Base-by-base conservation (phyloP, 345 rosid genomes). In the Erysimum cheiranthoides region DNA sequence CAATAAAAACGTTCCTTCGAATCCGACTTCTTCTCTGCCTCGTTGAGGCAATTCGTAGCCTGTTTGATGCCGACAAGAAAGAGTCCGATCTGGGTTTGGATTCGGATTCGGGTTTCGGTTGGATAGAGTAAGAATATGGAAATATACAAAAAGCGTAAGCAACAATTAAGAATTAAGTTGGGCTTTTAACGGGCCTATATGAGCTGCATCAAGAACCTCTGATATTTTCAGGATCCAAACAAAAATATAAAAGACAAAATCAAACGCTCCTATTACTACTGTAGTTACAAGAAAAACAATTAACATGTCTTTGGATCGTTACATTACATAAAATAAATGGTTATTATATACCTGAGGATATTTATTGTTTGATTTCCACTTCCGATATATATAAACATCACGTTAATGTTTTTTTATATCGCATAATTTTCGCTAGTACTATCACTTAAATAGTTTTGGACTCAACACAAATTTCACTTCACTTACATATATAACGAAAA, bases 151-250 rank as follows among this genome's bases (percentile, higher is more conserved):
- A 57, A 31, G 9, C 9, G 47, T 47, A 18, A 43, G 3, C 0
- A 40, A 2, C 2, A 2, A 31, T 14, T 9, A 52, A n/a, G 11
- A 14, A 27, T n/a, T 54, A 40, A 25, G 5, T 69, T 62, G 77
- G 77, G 77, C 70, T 10, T 62, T 63, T 52, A 63, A 73, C 10
- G 45, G 70, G 77, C 77, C 42, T 60, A 1, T 21, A 4, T 39
- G 27, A 5, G 13, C 40, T 54, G 3, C 35, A 43, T 17, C 10
- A 69, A 14, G 34, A 9, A 36, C 31, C 54, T 47, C 68, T 46
- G 8, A 17, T 49, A 49, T 43, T 43, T 43, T 7, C 47, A 43
- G 30, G 30, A 21, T 18, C 54, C 27, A 30, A 47, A 32, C 5
- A 17, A 47, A 47, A 47, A 47, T 47, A 21, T 4, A 47, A 47